Conservation (phyloP, 805 yeast species). For the Kluyveromyces aestuarii region DNA sequence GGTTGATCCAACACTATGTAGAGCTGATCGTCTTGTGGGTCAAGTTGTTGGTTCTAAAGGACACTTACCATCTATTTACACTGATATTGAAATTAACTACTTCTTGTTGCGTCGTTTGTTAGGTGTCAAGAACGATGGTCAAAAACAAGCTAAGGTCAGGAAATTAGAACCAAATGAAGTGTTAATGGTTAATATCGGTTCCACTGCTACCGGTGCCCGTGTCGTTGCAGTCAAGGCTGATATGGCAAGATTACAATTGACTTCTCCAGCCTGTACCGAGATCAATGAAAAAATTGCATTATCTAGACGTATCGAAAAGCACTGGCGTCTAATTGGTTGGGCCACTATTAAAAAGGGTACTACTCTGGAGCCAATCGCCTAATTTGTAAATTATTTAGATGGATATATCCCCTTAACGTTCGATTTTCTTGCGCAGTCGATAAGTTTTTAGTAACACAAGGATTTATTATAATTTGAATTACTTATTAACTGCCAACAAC, state of each 20-base stretch:
- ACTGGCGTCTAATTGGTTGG: constrained; percentile 99
- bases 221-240: constrained; percentile 97
- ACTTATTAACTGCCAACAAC: constrained; percentile 3
- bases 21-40: constrained; percentile 98
- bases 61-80: constrained; percentile 88
- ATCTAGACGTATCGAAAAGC: constrained; percentile 98
- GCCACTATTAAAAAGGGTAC: constrained; percentile 95
- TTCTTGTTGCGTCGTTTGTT: constrained; percentile 91
- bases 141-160: constrained; percentile 93
- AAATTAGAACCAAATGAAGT: constrained; percentile 92
- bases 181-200: constrained; percentile 97
- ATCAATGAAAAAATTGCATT: constrained; percentile 96
- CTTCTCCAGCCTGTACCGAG: constrained; percentile 98
- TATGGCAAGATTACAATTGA: constrained; percentile 95
- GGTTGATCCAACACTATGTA: constrained; percentile 96
- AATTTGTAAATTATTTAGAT: constrained; percentile 8
- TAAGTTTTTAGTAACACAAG: not conserved
- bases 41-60: constrained; percentile 98
- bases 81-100: constrained; percentile 95
- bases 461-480: constrained; percentile 1
- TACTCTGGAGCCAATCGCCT: constrained; percentile 63
- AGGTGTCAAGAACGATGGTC: constrained; percentile 98
- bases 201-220: constrained; percentile 99
- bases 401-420: constrained; percentile 1
- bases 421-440: constrained; percentile 1